Conservation (phyloP, 768 basidiomycete genomes). For the Panaeolus cyanescens region DNA sequence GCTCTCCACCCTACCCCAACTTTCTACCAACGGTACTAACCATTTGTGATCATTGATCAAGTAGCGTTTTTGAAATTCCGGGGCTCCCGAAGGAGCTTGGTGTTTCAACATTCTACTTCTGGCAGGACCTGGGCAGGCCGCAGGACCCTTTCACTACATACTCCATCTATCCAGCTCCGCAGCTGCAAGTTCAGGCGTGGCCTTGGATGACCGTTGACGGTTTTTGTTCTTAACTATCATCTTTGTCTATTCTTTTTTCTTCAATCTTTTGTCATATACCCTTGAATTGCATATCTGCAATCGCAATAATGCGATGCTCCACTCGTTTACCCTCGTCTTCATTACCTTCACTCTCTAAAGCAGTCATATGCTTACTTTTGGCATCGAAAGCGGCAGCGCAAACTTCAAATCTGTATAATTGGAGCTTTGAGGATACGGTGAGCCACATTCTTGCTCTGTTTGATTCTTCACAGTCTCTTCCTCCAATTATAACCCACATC, state of each 20-base stretch:
- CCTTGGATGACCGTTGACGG: neutral
- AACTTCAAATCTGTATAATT: slow-evolving; percentile 10
- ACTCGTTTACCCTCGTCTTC: neutral
- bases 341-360: neutral
- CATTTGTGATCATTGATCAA: neutral
- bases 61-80: neutral
- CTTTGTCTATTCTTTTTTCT: neutral
- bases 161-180: neutral
- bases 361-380: neutral
- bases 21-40: neutral
- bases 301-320: neutral
- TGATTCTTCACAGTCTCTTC: neutral
- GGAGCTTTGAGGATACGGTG: slow-evolving; percentile 10
- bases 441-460: neutral
- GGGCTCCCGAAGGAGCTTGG: neutral
- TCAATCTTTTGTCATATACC: neutral
- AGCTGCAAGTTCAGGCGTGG: neutral
- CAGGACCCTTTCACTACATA: neutral
- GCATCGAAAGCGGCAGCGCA: neutral
- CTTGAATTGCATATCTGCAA: neutral
- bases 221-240: neutral
- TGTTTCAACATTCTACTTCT: neutral
- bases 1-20: neutral
- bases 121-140: no score
- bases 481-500: neutral